A percentile compares a stretch with the other conserved stretches of the same genome.
Conservation (phyloP, 2,329 filamentous ascomycete species). For the Penicillium occitanis region DNA sequence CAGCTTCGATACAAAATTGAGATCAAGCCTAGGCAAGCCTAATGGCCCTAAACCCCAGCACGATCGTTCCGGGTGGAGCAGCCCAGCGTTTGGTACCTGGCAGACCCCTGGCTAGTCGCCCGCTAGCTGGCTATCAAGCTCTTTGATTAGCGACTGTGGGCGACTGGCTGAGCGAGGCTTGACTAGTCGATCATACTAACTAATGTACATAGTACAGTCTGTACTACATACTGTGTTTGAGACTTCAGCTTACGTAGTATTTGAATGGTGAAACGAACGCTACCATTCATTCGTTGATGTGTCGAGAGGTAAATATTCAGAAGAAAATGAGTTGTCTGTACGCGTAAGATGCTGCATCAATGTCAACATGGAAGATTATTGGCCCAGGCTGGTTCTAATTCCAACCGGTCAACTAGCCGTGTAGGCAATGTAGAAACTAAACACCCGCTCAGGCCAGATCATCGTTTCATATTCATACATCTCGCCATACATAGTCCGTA, state of each 20-base stretch:
- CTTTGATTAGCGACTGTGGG: neutral
- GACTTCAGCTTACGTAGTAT: neutral
- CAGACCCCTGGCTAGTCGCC: constrained; percentile 1
- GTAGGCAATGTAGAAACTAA: neutral
- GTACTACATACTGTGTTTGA: neutral
- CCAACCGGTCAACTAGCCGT: neutral
- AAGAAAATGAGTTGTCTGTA: neutral
- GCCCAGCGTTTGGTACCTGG: neutral
- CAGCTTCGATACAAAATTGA: neutral
- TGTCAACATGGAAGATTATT: neutral
- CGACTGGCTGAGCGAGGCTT: constrained; percentile 6
- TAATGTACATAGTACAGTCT: neutral
- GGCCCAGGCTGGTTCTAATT: neutral
- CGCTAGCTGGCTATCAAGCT: constrained; percentile 2
- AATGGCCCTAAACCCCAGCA: neutral
- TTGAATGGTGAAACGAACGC: neutral
- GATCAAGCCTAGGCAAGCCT: neutral
- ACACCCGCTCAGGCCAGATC: constrained; percentile 1
- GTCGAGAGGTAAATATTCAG: neutral
- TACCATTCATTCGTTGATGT: neutral
- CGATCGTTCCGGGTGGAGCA: constrained; percentile 5
- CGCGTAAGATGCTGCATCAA: neutral
- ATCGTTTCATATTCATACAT: neutral
- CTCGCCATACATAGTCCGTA: neutral
- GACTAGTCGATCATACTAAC: neutral